A percentile compares a stretch with the other conserved stretches of the same genome.
Evolutionary conservation across 768 basidiomycete genomes (phyloP).

Genomic region (Hericium rajendrae): DNA sequence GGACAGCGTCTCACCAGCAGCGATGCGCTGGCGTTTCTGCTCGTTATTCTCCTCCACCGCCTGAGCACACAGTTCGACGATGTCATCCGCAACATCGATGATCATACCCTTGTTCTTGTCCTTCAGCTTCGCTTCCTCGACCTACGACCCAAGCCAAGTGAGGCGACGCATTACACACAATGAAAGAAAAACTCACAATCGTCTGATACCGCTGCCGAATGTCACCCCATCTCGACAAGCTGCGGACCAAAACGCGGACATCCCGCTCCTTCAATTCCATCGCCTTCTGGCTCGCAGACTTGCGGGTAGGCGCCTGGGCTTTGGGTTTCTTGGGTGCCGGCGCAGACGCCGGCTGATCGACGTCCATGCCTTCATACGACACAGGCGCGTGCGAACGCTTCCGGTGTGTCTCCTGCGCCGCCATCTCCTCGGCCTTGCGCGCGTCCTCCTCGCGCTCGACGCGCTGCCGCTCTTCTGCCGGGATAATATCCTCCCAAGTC

Average conservation of each 20-base stretch:
- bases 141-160: conserved; percentile 33
- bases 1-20: conserved; percentile 80
- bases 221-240: conserved; percentile 96
- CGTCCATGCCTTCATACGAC: conserved; percentile 92
- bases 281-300: conserved; percentile 87
- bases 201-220: conserved; percentile 89
- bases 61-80: conserved; percentile 73
- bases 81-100: conserved; percentile 84
- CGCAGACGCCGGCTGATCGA: conserved; percentile 56
- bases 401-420: conserved; percentile 51
- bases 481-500: conserved; percentile 99
- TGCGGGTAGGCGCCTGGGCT: conserved; percentile 61
- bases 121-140: conserved; percentile 79
- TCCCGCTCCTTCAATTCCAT: conserved; percentile 98
- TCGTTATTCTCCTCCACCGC: conserved; percentile 81
- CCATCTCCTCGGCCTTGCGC: conserved; percentile 61
- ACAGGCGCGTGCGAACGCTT: conserved; percentile 83
- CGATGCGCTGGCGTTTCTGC: conserved; percentile 65
- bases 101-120: conserved; percentile 94
- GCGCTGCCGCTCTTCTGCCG: conserved; percentile 79
- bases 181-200: conserved; percentile 64
- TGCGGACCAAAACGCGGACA: conserved; percentile 88
- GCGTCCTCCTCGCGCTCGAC: conserved; percentile 76
- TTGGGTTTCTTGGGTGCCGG: conserved; percentile 69
- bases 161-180: conserved; percentile 1